phyloP scores from a whole-genome alignment of 2,329 filamentous ascomycete genomes.

The Leptographium flavum region DNA sequence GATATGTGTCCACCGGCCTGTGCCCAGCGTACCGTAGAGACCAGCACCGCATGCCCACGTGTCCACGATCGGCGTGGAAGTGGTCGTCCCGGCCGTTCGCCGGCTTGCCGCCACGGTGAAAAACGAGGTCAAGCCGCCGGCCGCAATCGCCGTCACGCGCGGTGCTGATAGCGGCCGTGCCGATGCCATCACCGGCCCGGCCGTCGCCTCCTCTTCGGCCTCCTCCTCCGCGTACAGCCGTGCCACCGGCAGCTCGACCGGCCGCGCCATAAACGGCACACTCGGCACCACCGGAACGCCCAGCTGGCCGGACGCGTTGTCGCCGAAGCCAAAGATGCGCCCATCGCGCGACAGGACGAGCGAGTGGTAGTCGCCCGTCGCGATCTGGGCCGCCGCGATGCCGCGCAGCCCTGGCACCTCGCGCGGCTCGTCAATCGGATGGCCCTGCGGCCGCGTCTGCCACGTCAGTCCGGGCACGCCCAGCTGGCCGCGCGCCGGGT shows the following conservation, averaged over 20 bases:
- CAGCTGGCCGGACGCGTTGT: constrained; percentile 83
- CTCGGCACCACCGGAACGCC: constrained; percentile 60
- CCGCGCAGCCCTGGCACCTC: constrained; percentile 60
- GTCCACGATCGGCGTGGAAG: constrained; percentile 50
- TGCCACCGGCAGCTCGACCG: constrained; percentile 54
- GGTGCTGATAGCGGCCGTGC: constrained; percentile 19
- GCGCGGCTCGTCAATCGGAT: constrained; percentile 70
- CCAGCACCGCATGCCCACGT: constrained; percentile 81
- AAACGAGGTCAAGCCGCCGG: constrained; percentile 77
- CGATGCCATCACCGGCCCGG: not conserved
- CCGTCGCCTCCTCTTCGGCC: not conserved
- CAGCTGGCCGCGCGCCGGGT: constrained; percentile 72
- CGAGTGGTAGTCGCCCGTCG: constrained; percentile 77
- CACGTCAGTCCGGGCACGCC: constrained; percentile 75
- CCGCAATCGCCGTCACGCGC: constrained; percentile 62
- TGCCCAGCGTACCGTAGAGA: constrained; percentile 71
- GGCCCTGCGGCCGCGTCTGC: constrained; percentile 59
- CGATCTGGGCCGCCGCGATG: constrained; percentile 59
- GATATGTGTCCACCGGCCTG: constrained; percentile 78
- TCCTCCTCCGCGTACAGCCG: constrained; percentile 46
- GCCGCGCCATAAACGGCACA: constrained; percentile 49
- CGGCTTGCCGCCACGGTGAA: constrained; percentile 66
- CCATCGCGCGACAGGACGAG: constrained; percentile 63
- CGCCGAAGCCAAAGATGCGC: constrained; percentile 73
- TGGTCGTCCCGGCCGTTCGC: too few relatives aligned